Evolutionary conservation across 257 asterid species (phyloP).

Genomic region (Solanum raphanifolium): DNA sequence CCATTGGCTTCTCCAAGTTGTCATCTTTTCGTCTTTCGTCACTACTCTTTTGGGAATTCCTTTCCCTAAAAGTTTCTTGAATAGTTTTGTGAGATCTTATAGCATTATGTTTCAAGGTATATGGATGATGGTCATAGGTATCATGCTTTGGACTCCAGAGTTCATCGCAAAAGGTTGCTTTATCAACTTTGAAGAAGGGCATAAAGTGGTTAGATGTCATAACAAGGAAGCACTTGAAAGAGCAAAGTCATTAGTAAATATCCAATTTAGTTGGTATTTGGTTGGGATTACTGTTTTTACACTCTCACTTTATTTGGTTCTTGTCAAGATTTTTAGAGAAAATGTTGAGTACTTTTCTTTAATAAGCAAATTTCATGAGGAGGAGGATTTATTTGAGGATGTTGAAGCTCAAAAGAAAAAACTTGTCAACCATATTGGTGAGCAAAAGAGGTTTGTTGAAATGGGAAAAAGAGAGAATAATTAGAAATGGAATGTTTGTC

Average conservation of each 20-base stretch:
- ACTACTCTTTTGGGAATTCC: constrained; percentile 40
- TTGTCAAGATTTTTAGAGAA: constrained; percentile 20
- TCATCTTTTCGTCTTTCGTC: constrained; percentile 27
- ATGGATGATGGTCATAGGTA: constrained; percentile 59
- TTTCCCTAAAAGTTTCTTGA: constrained; percentile 40
- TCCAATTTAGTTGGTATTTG: constrained; percentile 54
- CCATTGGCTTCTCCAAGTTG: constrained; percentile 62
- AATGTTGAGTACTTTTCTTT: constrained; percentile 33
- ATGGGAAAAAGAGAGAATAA: constrained; percentile 15
- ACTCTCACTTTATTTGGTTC: constrained; percentile 29
- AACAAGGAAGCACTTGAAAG: constrained; percentile 41
- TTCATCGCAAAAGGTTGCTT: constrained; percentile 41
- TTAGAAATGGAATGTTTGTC: not conserved
- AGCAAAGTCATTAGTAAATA: constrained; percentile 60
- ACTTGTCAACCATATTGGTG: not conserved
- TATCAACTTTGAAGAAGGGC: constrained; percentile 30
- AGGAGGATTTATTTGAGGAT: constrained; percentile 4
- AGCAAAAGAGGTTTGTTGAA: constrained; percentile 29
- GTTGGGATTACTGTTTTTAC: constrained; percentile 22
- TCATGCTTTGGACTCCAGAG: constrained; percentile 68
- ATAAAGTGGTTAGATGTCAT: constrained; percentile 37
- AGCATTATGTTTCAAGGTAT: constrained; percentile 59
- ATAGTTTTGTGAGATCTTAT: constrained; percentile 36
- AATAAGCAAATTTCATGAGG: constrained; percentile 14
- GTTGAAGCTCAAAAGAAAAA: constrained; percentile 47